Percentiles rank a stretch among this genome's conserved stretches.
These are phyloP conservation scores for Rhizophora mangle DNA, from an alignment of 345 rosid genomes.

Conservation along the genomic window DNA sequence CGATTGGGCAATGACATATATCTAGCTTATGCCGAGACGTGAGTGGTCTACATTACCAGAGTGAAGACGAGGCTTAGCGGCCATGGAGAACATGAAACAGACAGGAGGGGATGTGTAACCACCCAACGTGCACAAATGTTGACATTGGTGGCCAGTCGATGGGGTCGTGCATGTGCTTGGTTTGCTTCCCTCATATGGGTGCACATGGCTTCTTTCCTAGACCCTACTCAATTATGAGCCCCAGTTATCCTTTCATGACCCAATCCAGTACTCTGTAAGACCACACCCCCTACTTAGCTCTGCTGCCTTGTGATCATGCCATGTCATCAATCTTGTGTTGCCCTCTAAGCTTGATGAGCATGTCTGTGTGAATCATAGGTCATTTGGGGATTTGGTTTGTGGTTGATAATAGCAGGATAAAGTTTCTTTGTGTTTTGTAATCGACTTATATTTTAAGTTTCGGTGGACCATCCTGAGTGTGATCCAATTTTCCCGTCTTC, in stretches of 20 bases:
- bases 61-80: not conserved
- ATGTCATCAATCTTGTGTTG: not conserved
- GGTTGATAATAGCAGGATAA: too few relatives aligned
- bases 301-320: not conserved
- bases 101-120: not conserved
- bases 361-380: too few relatives aligned
- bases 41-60: not conserved
- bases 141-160: not conserved
- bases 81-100: not conserved
- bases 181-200: not conserved
- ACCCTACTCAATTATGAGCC: not conserved
- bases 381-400: too few relatives aligned
- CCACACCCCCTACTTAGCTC: not conserved
- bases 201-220: constrained; percentile 1
- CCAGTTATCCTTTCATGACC: not conserved
- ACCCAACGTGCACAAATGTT: not conserved
- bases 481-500: not conserved
- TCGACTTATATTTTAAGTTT: too few relatives aligned
- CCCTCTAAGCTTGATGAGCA: too few relatives aligned
- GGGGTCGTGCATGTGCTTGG: not conserved
- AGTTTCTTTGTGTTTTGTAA: too few relatives aligned
- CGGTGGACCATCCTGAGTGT: not conserved
- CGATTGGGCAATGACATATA: not conserved
- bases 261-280: not conserved
- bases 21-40: not conserved